These are phyloP conservation scores for Podospora bellae-mahoneyi DNA, from an alignment of 495 filamentous ascomycete genomes.

Conservation along the genomic window DNA sequence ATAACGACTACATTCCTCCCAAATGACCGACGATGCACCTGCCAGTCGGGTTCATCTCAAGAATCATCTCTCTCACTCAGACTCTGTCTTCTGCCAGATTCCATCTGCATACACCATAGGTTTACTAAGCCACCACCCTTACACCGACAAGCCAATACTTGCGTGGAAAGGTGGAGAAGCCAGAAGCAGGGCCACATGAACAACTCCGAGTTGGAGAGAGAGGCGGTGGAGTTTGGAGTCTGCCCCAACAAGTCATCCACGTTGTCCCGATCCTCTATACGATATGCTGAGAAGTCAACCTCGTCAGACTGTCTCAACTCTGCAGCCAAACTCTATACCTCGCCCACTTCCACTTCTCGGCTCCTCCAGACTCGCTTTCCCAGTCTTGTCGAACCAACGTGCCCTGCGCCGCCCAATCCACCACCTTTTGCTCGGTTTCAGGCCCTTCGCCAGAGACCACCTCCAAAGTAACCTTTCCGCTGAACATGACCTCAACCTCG, in stretches of 20 bases:
- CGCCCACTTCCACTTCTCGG: constrained; percentile 1
- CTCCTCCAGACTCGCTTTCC: constrained; percentile 12
- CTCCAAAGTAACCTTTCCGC: constrained; percentile 29
- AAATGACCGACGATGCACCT: background rate
- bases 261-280: background rate
- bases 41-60: background rate
- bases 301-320: constrained; percentile 2
- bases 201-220: background rate
- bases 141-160: constrained; percentile 1
- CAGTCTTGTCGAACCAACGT: constrained; percentile 13
- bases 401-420: constrained; percentile 28
- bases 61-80: background rate
- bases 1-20: background rate
- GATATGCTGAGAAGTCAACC: background rate
- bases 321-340: constrained; percentile 5
- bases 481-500: constrained; percentile 34
- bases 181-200: background rate
- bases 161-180: background rate
- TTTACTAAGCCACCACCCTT: background rate
- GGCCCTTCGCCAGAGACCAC: constrained; percentile 13
- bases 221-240: background rate
- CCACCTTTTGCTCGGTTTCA: background rate
- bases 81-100: background rate
- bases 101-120: background rate
- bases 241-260: background rate